A percentile compares a stretch with the other conserved stretches of the same genome.
Conservation (phyloP, 352 stramenopile genomes). For the Globisporangium apiculatum region DNA sequence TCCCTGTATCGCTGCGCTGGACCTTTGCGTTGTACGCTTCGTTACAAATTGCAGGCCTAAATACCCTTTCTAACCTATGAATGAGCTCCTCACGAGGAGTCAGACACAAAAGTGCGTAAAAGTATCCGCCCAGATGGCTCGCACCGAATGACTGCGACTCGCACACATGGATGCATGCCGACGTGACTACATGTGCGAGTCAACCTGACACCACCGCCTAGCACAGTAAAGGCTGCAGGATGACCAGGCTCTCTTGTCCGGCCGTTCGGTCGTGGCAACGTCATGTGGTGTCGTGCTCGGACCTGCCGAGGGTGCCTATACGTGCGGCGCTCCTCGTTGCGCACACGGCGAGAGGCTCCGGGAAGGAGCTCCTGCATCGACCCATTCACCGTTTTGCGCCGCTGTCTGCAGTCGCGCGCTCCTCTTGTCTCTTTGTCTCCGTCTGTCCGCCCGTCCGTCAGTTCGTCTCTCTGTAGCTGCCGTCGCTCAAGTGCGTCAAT, state of each 20-base stretch:
- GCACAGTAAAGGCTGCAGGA: background rate
- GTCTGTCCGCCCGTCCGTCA: background rate
- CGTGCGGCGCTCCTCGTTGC: background rate
- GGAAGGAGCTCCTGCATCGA: background rate
- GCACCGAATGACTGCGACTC: no score
- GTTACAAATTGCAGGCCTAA: no score
- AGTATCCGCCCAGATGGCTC: no score
- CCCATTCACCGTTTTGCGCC: slow-evolving; percentile 15
- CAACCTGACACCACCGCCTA: no score
- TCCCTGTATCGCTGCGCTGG: no score
- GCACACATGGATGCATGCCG: no score
- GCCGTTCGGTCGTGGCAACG: background rate
- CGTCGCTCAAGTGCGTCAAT: no score
- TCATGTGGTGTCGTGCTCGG: background rate
- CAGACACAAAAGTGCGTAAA: no score
- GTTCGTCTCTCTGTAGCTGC: background rate
- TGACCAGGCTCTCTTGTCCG: background rate
- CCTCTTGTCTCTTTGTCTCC: slow-evolving; percentile 1
- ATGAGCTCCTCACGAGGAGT: no score
- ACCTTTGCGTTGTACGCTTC: no score
- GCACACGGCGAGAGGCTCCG: background rate
- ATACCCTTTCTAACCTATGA: no score
- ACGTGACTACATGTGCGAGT: no score
- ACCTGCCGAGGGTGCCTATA: background rate
- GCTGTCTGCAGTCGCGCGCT: background rate